Evolutionary conservation across 2,329 filamentous ascomycete genomes (phyloP).

Genomic region (Macrophomina phaseolina): DNA sequence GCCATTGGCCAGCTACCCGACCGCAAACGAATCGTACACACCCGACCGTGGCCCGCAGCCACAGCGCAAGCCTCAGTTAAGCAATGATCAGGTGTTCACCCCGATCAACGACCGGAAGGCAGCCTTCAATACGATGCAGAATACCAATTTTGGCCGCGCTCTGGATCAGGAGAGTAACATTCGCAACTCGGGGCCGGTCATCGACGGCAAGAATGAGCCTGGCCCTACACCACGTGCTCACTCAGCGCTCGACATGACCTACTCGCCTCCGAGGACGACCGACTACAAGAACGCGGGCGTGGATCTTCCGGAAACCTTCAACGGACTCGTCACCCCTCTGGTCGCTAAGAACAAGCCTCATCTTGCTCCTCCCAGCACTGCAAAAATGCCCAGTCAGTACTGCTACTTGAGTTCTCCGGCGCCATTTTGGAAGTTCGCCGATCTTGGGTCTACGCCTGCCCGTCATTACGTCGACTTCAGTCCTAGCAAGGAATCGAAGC

Average conservation of each 20-base stretch:
- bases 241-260: slow-evolving; percentile 19
- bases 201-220: slow-evolving; percentile 23
- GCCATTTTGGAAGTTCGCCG: slow-evolving; percentile 87
- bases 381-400: slow-evolving; percentile 80
- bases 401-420: slow-evolving; percentile 86
- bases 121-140: slow-evolving; percentile 32
- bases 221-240: slow-evolving; percentile 19
- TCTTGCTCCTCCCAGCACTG: slow-evolving; percentile 79
- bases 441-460: slow-evolving; percentile 75
- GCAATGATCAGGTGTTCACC: slow-evolving; percentile 24
- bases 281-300: slow-evolving; percentile 22
- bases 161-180: slow-evolving; percentile 22
- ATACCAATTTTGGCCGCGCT: slow-evolving; percentile 10
- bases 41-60: slow-evolving; percentile 59
- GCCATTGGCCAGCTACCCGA: slow-evolving; percentile 54
- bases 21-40: slow-evolving; percentile 59
- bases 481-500: slow-evolving; percentile 42
- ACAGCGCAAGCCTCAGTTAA: slow-evolving; percentile 31
- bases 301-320: slow-evolving; percentile 31
- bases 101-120: slow-evolving; percentile 36
- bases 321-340: slow-evolving; percentile 66
- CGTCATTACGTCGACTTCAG: slow-evolving; percentile 43
- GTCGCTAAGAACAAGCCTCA: slow-evolving; percentile 75
- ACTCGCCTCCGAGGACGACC: slow-evolving; percentile 23
- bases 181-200: neutral